A percentile compares a stretch with the other conserved stretches of the same genome.
Conservation (phyloP, 2,329 filamentous ascomycete genomes). For the Sporothrix inflata region DNA sequence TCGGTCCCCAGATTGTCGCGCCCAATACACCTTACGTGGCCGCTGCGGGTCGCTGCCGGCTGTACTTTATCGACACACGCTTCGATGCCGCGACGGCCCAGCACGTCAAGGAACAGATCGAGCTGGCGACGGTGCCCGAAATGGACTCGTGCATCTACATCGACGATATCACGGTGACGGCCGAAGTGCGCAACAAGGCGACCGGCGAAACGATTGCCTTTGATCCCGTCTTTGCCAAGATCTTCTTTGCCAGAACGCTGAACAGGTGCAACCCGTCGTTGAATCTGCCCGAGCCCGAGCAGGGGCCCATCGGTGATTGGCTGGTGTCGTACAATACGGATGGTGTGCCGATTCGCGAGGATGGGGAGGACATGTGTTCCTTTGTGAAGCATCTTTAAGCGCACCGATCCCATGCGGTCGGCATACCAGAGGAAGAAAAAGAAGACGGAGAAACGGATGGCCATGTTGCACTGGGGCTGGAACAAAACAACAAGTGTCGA, state of each 20-base stretch:
- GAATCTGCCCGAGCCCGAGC: not conserved
- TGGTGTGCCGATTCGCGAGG: not conserved
- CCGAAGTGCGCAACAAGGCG: not conserved
- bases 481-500: no score
- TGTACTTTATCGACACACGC: slow-evolving; percentile 3
- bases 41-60: not conserved
- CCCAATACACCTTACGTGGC: not conserved
- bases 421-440: no score
- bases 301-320: not conserved
- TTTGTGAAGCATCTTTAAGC: no score
- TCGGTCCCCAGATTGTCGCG: not conserved
- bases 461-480: no score
- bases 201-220: not conserved
- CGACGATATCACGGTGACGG: not conserved
- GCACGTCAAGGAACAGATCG: not conserved
- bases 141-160: not conserved
- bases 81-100: not conserved
- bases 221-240: not conserved
- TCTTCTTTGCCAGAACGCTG: not conserved
- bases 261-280: not conserved
- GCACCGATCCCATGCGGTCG: no score
- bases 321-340: not conserved
- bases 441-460: no score
- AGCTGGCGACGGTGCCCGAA: not conserved
- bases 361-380: no score